These are phyloP conservation scores for Sphagnurus paluster DNA, from an alignment of 1,284 basidiomycete genomes.

Conservation along the genomic window DNA sequence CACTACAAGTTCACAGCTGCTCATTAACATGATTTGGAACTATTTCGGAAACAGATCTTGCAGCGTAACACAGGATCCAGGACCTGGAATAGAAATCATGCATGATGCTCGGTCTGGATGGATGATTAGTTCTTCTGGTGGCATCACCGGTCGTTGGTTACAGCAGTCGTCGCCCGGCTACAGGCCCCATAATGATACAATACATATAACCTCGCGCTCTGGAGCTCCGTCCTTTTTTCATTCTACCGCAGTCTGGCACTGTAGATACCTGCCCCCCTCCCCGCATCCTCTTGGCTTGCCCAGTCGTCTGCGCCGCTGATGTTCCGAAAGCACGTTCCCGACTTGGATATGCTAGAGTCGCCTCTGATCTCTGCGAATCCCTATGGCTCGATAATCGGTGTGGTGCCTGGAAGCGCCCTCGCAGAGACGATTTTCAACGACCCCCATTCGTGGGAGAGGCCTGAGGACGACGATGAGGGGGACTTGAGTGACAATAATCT, in stretches of 20 bases:
- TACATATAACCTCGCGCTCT: not conserved
- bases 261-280: conserved; percentile 10
- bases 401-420: conserved; percentile 34
- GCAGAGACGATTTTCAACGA: conserved; percentile 43
- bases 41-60: too few species aligned
- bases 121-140: conserved; percentile 3
- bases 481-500: conserved; percentile 24
- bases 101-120: not conserved
- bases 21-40: too few species aligned
- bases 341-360: conserved; percentile 37
- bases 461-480: conserved; percentile 23
- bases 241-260: conserved; percentile 25
- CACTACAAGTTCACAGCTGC: conserved; percentile 14
- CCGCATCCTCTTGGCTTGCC: not conserved
- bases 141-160: conserved; percentile 7
- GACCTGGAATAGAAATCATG: not conserved
- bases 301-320: conserved; percentile 16
- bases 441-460: conserved; percentile 35
- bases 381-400: conserved; percentile 23
- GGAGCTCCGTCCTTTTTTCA: not conserved
- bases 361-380: conserved; percentile 32
- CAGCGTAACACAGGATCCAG: conserved; percentile 2
- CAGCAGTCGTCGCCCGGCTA: not conserved
- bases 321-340: conserved; percentile 28
- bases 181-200: conserved; percentile 1